Evolutionary conservation across 495 filamentous ascomycete species (phyloP).

Genomic region (Poronia punctata): DNA sequence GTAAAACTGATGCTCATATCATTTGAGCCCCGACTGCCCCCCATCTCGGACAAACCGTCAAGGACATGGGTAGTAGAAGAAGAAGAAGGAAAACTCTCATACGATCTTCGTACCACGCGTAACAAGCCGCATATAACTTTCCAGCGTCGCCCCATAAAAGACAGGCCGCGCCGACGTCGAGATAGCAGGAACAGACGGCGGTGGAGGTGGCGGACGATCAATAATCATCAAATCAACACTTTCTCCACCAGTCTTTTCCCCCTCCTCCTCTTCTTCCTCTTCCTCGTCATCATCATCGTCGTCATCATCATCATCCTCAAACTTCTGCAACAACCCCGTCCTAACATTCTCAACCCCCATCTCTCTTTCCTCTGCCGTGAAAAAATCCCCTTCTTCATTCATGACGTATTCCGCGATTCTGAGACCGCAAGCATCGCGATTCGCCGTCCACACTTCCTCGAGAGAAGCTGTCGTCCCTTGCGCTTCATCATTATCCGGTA

Average conservation of each 20-base stretch:
- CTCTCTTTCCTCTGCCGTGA: constrained; percentile 62
- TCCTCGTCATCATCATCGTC: constrained; percentile 51
- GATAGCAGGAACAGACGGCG: constrained; percentile 23
- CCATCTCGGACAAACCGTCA: no score
- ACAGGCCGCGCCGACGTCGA: constrained; percentile 22
- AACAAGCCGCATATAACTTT: constrained; percentile 50
- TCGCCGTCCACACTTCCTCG: constrained; percentile 35
- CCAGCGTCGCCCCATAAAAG: constrained; percentile 28
- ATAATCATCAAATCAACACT: constrained; percentile 14
- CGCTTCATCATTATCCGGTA: background rate
- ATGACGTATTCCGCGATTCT: constrained; percentile 33
- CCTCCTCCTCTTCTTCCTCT: constrained; percentile 35
- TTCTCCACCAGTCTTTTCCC: background rate
- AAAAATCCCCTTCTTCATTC: constrained; percentile 47
- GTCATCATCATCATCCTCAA: constrained; percentile 51
- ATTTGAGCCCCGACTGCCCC: no score
- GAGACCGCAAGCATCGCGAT: constrained; percentile 28
- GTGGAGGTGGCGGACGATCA: constrained; percentile 35
- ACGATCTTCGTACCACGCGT: no score
- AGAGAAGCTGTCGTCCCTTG: constrained; percentile 31
- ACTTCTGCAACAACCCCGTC: constrained; percentile 54
- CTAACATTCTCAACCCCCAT: constrained; percentile 61
- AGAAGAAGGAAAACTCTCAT: no score
- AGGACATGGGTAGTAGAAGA: no score
- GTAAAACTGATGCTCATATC: no score